Evolutionary conservation across 169 alveolate species (phyloP), one percentile per base, ranked within the genome.

Genomic region (Cryptosporidium meleagridis): DNA sequence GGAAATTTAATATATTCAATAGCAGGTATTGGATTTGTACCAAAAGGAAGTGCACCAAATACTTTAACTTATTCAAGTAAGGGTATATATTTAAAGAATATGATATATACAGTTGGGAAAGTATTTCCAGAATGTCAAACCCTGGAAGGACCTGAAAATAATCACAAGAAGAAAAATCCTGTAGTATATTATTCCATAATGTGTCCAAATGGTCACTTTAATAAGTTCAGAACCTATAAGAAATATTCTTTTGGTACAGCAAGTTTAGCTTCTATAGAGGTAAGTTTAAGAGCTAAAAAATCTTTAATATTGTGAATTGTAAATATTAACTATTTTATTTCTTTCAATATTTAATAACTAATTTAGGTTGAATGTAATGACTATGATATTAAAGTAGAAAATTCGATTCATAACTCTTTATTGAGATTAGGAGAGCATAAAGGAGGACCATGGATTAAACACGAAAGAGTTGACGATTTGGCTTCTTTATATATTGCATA

Each of bases 151-250:
- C 89, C 89, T 21, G 89, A 53, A 39, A 10, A 37, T n/a, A 58
- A 62, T 9, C 80, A 80, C 45, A 44, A 62, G 62, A 80, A 80
- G 21, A 65, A 37, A 8, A 62, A 62, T 9, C 16, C 65, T 3
- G 23, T 33, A 16, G 62, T 75, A 3, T 80, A 61, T 31, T 80
- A 80, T 65, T 80, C 89, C 21, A 31, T 80, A 3, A 80, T 80
- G 80, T 80, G 89, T 23, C 89, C 89, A 12, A 80, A 80, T 31
- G 89, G 89, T 29, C 68, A 80, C 29, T 80, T 80, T 44, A 37
- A 37, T 9, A 80, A 80, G 26, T 80, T 26, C 37, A 80, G 89
- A 23, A 62, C 67, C 1, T 80, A 62, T 55, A 80, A 80, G 62
- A 80, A 44, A 33, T 80, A 80, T 18, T 80, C 80, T 26, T 80